phyloP scores from a whole-genome alignment of 306 rosid species.

The Coriaria nepalensis region DNA sequence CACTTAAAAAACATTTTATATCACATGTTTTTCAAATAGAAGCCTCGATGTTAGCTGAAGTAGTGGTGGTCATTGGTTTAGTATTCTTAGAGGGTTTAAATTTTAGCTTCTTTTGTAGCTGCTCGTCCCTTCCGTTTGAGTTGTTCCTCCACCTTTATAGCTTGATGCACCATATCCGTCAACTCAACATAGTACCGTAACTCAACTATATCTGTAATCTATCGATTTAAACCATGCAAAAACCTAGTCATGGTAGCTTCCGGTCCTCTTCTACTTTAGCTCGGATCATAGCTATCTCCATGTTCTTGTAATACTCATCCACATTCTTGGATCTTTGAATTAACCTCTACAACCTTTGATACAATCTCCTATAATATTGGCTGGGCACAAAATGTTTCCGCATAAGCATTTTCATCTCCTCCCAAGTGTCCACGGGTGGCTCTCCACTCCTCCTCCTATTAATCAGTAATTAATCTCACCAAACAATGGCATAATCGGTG shows the following conservation, averaged over 20 bases:
- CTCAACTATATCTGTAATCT: constrained; percentile 1
- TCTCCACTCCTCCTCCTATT: constrained; percentile 6
- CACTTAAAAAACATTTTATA: constrained; percentile 2
- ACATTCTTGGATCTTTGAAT: background rate
- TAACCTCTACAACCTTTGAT: constrained; percentile 3
- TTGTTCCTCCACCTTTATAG: constrained; percentile 8
- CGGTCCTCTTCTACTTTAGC: constrained; percentile 6
- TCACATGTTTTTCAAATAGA: background rate
- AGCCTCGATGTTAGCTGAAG: background rate
- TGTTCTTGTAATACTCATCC: constrained; percentile 1
- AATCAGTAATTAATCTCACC: constrained; percentile 3
- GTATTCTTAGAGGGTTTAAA: background rate
- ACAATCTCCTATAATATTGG: background rate
- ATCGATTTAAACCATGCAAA: background rate
- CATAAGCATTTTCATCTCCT: constrained; percentile 3
- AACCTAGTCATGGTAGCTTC: constrained; percentile 10
- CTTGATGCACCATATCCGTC: constrained; percentile 2
- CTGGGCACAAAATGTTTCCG: background rate
- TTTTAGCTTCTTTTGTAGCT: background rate
- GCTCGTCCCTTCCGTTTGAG: background rate
- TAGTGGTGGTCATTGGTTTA: background rate
- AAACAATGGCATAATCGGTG: constrained; percentile 3
- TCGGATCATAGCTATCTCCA: constrained; percentile 8
- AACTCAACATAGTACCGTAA: background rate
- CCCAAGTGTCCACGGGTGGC: background rate